phyloP scores from a whole-genome alignment of 331 rosid species.

The Saraca asoca region DNA sequence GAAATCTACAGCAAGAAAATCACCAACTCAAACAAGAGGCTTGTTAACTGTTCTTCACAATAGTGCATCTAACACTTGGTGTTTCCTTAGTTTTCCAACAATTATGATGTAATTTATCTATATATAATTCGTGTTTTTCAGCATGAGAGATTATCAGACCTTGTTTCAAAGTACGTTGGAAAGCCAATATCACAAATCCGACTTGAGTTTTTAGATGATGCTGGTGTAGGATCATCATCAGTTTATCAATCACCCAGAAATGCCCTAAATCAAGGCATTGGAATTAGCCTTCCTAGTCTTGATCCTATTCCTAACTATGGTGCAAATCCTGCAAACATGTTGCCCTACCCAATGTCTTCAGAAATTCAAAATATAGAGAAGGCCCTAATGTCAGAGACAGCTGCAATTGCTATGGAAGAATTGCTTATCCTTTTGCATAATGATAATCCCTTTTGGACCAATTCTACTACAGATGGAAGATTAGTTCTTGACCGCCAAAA shows the following conservation, averaged over 20 bases:
- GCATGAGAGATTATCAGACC: conserved; percentile 42
- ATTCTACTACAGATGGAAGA: conserved; percentile 32
- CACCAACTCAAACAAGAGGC: conserved; percentile 58
- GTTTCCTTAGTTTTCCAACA: background rate
- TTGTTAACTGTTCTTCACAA: too few relatives aligned
- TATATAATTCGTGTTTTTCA: conserved; percentile 35
- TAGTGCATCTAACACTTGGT: background rate
- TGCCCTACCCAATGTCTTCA: conserved; percentile 5
- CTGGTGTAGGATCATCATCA: conserved; percentile 21
- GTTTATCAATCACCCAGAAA: conserved; percentile 7
- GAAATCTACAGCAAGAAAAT: conserved; percentile 49
- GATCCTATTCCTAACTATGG: conserved; percentile 15
- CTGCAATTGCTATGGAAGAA: conserved; percentile 58
- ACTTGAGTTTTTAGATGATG: conserved; percentile 25
- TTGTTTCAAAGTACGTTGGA: conserved; percentile 46
- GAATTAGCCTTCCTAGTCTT: conserved; percentile 7
- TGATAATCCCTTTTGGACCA: conserved; percentile 62
- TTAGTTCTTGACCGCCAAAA: conserved; percentile 44
- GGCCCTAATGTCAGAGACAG: conserved; percentile 43
- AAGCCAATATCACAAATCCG: conserved; percentile 43
- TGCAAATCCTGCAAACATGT: background rate
- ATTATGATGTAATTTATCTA: background rate
- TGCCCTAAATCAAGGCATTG: conserved; percentile 25
- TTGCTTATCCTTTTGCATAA: conserved; percentile 41
- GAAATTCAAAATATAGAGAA: conserved; percentile 41